These are phyloP conservation scores for Passalora sequoiae DNA, from an alignment of 2,329 filamentous ascomycete species.

Conservation along the genomic window DNA sequence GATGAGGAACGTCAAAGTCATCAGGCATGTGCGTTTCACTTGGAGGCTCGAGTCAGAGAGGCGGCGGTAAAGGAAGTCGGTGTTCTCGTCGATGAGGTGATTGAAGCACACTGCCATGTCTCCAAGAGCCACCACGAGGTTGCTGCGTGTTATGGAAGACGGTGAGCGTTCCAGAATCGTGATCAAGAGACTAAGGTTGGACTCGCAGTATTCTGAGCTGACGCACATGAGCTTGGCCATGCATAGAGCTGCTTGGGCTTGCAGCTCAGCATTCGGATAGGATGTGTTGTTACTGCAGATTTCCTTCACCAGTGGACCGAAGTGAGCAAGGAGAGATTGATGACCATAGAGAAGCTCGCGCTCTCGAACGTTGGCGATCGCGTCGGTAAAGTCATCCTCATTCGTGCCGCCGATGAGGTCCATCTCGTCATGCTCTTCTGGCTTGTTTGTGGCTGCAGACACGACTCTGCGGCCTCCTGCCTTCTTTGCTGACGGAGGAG, in stretches of 20 bases:
- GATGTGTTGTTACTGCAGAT: slow-evolving; percentile 92
- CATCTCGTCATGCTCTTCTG: slow-evolving; percentile 74
- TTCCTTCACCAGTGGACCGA: slow-evolving; percentile 85
- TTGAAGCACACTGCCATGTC: slow-evolving; percentile 99
- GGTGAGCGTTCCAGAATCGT: slow-evolving; percentile 95
- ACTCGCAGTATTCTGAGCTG: slow-evolving; percentile 91
- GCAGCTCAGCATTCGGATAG: slow-evolving; percentile 82
- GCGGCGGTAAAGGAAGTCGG: slow-evolving; percentile 91
- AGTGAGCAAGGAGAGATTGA: slow-evolving; percentile 78
- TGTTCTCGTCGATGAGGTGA: slow-evolving; percentile 97
- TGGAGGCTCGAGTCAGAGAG: slow-evolving; percentile 82
- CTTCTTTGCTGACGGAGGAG: slow-evolving; percentile 21
- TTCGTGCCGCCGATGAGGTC: slow-evolving; percentile 96
- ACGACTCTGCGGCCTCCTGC: slow-evolving; percentile 29
- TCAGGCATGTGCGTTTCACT: slow-evolving; percentile 94
- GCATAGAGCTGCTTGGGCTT: slow-evolving; percentile 88
- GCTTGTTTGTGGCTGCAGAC: slow-evolving; percentile 36
- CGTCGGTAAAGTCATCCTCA: slow-evolving; percentile 87
- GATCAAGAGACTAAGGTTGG: slow-evolving; percentile 85
- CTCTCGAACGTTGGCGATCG: slow-evolving; percentile 78
- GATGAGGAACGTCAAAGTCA: slow-evolving; percentile 97
- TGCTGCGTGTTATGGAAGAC: slow-evolving; percentile 87
- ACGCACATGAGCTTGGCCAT: slow-evolving; percentile 99
- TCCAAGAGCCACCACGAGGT: slow-evolving; percentile 91
- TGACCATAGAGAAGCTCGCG: slow-evolving; percentile 78